Evolutionary conservation across 83 land plant genomes (phyloP), one percentile per base, ranked within the genome.

Genomic region (Thuja plicata): DNA sequence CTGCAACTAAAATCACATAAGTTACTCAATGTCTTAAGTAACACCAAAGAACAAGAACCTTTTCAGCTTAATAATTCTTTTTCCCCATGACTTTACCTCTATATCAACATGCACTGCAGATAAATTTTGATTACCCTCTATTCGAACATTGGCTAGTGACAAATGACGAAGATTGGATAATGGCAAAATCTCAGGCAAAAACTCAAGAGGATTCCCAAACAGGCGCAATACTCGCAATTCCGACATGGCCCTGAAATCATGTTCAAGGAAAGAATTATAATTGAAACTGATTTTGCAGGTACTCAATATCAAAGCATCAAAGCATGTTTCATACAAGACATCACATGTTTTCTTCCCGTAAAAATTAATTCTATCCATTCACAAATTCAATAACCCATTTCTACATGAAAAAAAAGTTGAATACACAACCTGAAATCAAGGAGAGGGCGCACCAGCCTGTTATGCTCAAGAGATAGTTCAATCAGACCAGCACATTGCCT

Each of bases 171-270:
- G 94, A 41, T 95, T 95, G 52, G 94, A 90, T 88, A 98, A 89
- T 34, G 99, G 99, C 84, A 97, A 90, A 77, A 98, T 98, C 86
- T 98, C 99, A 66, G 99, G 99, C 85, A 98, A 92, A 89, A 95
- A 98, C 87, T 98, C 99, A 88, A 98, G 93, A 55, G 99, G 99
- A 92, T 98, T 97, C 71, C 97, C 99, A 95, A 96, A 98, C 17
- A 98, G 93, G 45, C 97, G 94, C 74, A 98, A 89, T 88, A 96
- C 91, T 35, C 93, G 93, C 62, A 98, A 89, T 90, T 96, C 95
- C 71, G 98, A 89, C 99, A 97, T 98, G 87, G 97, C 99, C 96
- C 99, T 98, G 98, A 55, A 89, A 93, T 46, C 74, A 41, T 87
- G 38, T 19, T 43, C 87, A 90, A 87, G 89, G 6, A 88, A 87